Conservation (phyloP, 495 filamentous ascomycete species). For the Neurospora tetraspora region DNA sequence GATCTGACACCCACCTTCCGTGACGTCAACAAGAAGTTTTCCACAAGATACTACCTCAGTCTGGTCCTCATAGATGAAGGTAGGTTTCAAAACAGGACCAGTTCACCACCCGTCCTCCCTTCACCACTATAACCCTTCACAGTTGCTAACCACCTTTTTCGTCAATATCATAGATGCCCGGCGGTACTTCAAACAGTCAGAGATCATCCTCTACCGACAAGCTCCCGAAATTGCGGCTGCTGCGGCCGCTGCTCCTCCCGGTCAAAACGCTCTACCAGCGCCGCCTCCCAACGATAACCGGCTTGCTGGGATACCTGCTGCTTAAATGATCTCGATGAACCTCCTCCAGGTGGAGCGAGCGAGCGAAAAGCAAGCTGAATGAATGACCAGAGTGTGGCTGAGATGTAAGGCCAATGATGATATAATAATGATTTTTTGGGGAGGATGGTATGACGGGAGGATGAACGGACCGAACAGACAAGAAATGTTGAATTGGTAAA, state of each 20-base stretch:
- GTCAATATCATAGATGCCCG: constrained; percentile 59
- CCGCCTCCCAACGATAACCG: constrained; percentile 3
- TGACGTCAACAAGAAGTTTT: constrained; percentile 99
- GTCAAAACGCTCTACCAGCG: constrained; percentile 16
- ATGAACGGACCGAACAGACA: neutral
- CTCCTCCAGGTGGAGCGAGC: neutral
- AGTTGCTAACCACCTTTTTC: neutral
- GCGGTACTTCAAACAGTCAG: constrained; percentile 98
- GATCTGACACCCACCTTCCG: constrained; percentile 97
- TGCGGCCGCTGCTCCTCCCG: neutral
- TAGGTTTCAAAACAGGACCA: constrained; percentile 24
- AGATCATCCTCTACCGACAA: constrained; percentile 96
- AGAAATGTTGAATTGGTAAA: neutral
- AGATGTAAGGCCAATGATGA: neutral
- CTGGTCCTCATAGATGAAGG: constrained; percentile 95
- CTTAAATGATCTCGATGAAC: neutral
- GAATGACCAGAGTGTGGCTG: neutral
- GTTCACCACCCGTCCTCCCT: neutral
- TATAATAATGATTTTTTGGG: neutral
- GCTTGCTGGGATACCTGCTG: neutral
- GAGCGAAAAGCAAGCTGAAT: neutral
- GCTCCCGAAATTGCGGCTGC: constrained; percentile 54
- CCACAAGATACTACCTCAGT: constrained; percentile 94
- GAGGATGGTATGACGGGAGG: neutral
- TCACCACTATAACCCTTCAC: neutral